A percentile compares a stretch with the other conserved stretches of the same genome.
These are phyloP conservation scores for Hypoxylon crocopeplum DNA, from an alignment of 495 filamentous ascomycete genomes.

Conservation along the genomic window DNA sequence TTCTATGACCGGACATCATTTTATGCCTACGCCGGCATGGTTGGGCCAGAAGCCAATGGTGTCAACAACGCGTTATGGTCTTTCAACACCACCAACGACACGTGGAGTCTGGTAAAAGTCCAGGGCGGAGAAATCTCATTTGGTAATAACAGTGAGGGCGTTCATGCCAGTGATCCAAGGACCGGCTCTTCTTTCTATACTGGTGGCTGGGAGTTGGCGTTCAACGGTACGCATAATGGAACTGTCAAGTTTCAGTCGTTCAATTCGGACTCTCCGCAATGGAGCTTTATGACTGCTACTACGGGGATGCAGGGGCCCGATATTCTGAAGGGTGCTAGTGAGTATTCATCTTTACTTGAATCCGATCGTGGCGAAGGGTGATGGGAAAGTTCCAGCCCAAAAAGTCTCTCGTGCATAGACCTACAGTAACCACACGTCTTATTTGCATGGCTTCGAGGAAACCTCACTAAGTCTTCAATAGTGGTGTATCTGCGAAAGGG, in stretches of 20 bases:
- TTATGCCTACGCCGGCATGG: constrained; percentile 15
- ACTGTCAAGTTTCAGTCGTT: constrained; percentile 17
- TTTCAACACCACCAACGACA: constrained; percentile 14
- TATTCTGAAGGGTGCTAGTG: constrained; percentile 7
- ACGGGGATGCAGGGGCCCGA: constrained; percentile 3
- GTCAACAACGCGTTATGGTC: constrained; percentile 13
- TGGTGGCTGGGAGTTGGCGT: constrained; percentile 4
- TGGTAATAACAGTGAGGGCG: constrained; percentile 14
- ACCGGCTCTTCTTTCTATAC: constrained; percentile 23
- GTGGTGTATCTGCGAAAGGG: constrained; percentile 26
- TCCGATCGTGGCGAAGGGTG: too few relatives aligned
- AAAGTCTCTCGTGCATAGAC: too few relatives aligned
- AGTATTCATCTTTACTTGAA: neutral
- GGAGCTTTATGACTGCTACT: constrained; percentile 8
- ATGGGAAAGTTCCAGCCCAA: too few relatives aligned
- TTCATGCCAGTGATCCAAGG: constrained; percentile 14
- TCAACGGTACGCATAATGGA: constrained; percentile 11
- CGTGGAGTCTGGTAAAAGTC: neutral
- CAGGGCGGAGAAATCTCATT: constrained; percentile 13
- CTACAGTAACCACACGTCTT: too few relatives aligned
- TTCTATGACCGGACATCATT: constrained; percentile 24
- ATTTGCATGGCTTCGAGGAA: neutral
- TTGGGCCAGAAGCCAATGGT: constrained; percentile 7
- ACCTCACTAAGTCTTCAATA: neutral
- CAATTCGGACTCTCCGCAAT: neutral